Evolutionary conservation across 2,329 filamentous ascomycete species (phyloP).

Genomic region (Fonsecaea erecta): DNA sequence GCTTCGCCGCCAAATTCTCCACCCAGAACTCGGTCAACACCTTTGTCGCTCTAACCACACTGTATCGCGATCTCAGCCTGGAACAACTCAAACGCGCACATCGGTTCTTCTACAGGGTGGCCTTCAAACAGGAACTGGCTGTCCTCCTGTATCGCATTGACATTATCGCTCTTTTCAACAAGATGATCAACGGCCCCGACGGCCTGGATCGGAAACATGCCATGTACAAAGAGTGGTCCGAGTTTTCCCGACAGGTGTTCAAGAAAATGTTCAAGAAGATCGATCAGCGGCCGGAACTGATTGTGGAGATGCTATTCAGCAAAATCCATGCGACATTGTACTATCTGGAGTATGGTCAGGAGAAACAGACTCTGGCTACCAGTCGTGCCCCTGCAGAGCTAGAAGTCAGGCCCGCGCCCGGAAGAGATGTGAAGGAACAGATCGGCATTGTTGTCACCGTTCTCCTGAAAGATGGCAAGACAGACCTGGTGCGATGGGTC

Average conservation of each 20-base stretch:
- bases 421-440: slow-evolving; percentile 66
- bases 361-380: slow-evolving; percentile 72
- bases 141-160: slow-evolving; percentile 89
- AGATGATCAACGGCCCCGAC: slow-evolving; percentile 87
- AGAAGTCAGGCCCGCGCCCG: slow-evolving; percentile 75
- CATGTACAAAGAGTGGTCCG: slow-evolving; percentile 88
- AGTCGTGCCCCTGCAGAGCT: slow-evolving; percentile 77
- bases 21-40: slow-evolving; percentile 86
- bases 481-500: slow-evolving; percentile 79
- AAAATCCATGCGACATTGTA: slow-evolving; percentile 83
- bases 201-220: slow-evolving; percentile 69
- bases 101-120: slow-evolving; percentile 89
- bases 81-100: slow-evolving; percentile 88
- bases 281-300: slow-evolving; percentile 79
- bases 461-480: slow-evolving; percentile 77
- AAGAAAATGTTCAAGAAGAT: slow-evolving; percentile 82
- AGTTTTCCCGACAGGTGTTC: slow-evolving; percentile 82
- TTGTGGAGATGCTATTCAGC: slow-evolving; percentile 92
- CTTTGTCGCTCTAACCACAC: slow-evolving; percentile 78
- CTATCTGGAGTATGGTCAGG: slow-evolving; percentile 88
- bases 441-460: slow-evolving; percentile 79
- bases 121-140: slow-evolving; percentile 91
- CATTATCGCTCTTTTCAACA: slow-evolving; percentile 84
- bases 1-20: slow-evolving; percentile 79
- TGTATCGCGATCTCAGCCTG: slow-evolving; percentile 77